These are phyloP conservation scores for Penicillium janthinellum DNA, from an alignment of 2,329 filamentous ascomycete genomes.

Conservation along the genomic window DNA sequence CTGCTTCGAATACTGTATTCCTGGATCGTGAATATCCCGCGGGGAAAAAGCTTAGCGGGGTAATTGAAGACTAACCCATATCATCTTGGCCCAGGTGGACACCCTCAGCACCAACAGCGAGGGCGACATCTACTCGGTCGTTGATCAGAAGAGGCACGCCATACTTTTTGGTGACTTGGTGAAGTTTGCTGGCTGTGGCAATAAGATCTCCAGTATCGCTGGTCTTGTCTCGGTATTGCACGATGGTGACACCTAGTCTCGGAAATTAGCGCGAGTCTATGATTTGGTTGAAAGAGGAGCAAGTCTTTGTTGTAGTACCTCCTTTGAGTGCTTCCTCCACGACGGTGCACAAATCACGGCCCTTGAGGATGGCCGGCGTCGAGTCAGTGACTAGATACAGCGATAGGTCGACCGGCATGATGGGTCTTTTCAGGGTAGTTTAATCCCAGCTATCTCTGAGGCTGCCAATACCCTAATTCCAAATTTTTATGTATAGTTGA, in stretches of 20 bases:
- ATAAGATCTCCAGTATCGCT: constrained; percentile 73
- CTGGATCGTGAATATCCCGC: background rate
- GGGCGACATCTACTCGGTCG: constrained; percentile 85
- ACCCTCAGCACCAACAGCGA: constrained; percentile 83
- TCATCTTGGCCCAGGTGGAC: constrained; percentile 96
- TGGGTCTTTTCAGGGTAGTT: constrained; percentile 13
- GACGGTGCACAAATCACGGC: constrained; percentile 68
- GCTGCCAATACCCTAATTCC: too few relatives aligned
- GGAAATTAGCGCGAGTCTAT: background rate
- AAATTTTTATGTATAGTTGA: background rate
- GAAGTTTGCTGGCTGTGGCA: constrained; percentile 69
- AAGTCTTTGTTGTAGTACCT: constrained; percentile 48
- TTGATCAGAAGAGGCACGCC: constrained; percentile 86
- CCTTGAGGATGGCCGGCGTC: constrained; percentile 77
- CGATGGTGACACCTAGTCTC: constrained; percentile 66
- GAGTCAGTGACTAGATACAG: constrained; percentile 93
- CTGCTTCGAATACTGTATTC: constrained; percentile 51
- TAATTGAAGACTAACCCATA: constrained; percentile 59
- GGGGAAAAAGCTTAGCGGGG: background rate
- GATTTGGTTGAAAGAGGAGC: background rate
- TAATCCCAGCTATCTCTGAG: background rate
- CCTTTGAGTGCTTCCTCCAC: constrained; percentile 76
- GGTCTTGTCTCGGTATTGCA: constrained; percentile 89
- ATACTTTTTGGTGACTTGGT: constrained; percentile 67
- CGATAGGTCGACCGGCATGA: constrained; percentile 67